Evolutionary conservation across 768 basidiomycete genomes (phyloP).

Genomic region (Boletus sp.): DNA sequence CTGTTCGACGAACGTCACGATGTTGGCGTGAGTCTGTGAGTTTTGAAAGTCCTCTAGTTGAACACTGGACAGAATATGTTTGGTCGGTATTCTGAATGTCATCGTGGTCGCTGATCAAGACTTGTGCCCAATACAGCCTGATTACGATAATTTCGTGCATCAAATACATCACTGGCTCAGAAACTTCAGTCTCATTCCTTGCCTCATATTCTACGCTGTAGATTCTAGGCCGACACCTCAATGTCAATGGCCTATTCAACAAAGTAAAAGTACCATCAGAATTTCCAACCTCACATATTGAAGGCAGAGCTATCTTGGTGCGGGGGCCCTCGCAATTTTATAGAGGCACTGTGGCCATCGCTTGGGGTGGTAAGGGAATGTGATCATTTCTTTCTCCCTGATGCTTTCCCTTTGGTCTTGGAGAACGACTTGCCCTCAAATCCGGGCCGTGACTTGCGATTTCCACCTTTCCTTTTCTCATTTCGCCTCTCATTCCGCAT

Average conservation of each 20-base stretch:
- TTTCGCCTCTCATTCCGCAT: slow-evolving; percentile 74
- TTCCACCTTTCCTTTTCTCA: slow-evolving; percentile 52
- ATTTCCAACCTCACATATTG: background rate
- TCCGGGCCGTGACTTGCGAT: slow-evolving; percentile 71
- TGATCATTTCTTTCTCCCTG: slow-evolving; percentile 22
- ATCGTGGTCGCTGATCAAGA: slow-evolving; percentile 19
- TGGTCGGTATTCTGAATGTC: slow-evolving; percentile 53
- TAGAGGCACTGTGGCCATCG: background rate
- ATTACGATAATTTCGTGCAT: background rate
- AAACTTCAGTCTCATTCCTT: background rate
- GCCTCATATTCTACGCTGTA: no score
- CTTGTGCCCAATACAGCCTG: no score
- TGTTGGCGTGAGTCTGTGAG: slow-evolving; percentile 63
- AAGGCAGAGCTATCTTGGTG: background rate
- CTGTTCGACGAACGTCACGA: slow-evolving; percentile 67
- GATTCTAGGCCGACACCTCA: background rate
- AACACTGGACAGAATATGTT: slow-evolving; percentile 69
- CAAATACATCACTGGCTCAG: background rate
- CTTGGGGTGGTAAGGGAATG: background rate
- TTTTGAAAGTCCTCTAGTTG: slow-evolving; percentile 82
- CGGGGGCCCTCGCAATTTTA: background rate
- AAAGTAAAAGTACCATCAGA: background rate
- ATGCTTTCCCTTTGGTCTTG: slow-evolving; percentile 41
- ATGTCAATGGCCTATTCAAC: background rate
- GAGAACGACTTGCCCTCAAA: slow-evolving; percentile 85